Base-by-base conservation (phyloP, 805 yeast genomes). In the Ogataea chonburiensis region DNA sequence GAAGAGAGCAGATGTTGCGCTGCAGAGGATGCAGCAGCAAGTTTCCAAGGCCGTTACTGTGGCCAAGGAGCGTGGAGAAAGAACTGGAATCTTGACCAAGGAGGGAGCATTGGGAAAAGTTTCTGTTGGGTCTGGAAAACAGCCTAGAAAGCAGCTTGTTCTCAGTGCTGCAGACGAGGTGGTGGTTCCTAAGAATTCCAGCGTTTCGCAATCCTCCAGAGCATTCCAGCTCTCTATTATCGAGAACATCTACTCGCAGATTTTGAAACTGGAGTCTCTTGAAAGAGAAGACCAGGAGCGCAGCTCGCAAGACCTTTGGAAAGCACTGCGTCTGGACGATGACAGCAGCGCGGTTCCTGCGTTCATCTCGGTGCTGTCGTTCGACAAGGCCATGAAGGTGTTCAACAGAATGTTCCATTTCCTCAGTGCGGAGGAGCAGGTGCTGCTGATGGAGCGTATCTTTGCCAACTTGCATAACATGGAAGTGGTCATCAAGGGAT, bases 21-120 rank as follows among this genome's bases (percentile, higher is more conserved):
- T 89, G 53, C 96, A 86, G 68, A 81, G 97, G 70, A 86, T 93
- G 96, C 97, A 91, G 66, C 96, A 88, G 60, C 98, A 91, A 67
- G 96, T 91, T 35, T 94, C 88, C 56, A 86, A 85, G 54, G 98
- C 98, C 11, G 97, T 91, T 12, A 85, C 91, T 37, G 91, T 86
- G 24, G 98, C 97, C 16, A 86, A 86, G 58, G 96, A 87, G 53
- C 70, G 71, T 46, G 75, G 75, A 31, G 83, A 86, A 36, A 80
- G 80, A 63, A 66, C 73, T 24, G 77, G 77, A 50, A 77, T 78
- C 19, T 69, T 73, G 28, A 67, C 68, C 31, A 75, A 75, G 53
- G 95, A 82, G 54, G 96, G 96, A 52, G 93, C 95, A 2, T 70
- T 91, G 41, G 97, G 98, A 50, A 86, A 82, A 63, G 83, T 88